Conservation (phyloP, 1,139 yeast genomes). For the Nakaseomyces delphensis region DNA sequence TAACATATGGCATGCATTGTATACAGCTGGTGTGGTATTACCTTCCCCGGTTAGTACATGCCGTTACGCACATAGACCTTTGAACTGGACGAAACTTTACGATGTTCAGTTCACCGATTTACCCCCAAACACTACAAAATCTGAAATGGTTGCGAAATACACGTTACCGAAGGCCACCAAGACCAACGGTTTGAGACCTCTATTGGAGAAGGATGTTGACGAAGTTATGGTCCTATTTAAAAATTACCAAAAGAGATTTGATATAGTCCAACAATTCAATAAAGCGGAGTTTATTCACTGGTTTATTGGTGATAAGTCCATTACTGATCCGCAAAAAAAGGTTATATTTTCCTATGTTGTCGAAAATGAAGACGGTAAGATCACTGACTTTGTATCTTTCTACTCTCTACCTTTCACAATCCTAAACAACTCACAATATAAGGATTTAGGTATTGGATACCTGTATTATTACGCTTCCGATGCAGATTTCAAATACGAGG, state of each 20-base stretch:
- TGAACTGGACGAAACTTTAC: constrained; percentile 81
- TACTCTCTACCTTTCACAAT: constrained; percentile 85
- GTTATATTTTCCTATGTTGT: constrained; percentile 78
- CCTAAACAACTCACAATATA: constrained; percentile 55
- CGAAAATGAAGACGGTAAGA: constrained; percentile 47
- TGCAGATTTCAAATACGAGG: constrained; percentile 35
- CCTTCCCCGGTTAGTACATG: constrained; percentile 92
- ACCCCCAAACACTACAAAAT: constrained; percentile 66
- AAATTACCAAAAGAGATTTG: constrained; percentile 60
- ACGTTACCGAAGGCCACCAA: constrained; percentile 57
- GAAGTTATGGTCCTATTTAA: constrained; percentile 52
- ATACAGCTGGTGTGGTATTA: constrained; percentile 83
- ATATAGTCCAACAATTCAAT: constrained; percentile 58
- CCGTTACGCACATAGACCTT: constrained; percentile 88
- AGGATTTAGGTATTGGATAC: constrained; percentile 76
- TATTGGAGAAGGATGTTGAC: constrained; percentile 54
- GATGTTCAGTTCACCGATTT: constrained; percentile 84
- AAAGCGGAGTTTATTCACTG: constrained; percentile 74
- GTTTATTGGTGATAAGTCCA: constrained; percentile 46
- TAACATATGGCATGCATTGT: constrained; percentile 91
- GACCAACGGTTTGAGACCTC: constrained; percentile 54
- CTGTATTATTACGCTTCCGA: constrained; percentile 83
- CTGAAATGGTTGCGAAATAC: constrained; percentile 75
- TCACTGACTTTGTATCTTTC: constrained; percentile 85
- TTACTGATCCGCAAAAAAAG: constrained; percentile 28